Percentiles rank a stretch among this genome's conserved stretches.
Evolutionary conservation across 192 early-diverging fungal species (phyloP).

Genomic region (Ambispora gerdemannii): DNA sequence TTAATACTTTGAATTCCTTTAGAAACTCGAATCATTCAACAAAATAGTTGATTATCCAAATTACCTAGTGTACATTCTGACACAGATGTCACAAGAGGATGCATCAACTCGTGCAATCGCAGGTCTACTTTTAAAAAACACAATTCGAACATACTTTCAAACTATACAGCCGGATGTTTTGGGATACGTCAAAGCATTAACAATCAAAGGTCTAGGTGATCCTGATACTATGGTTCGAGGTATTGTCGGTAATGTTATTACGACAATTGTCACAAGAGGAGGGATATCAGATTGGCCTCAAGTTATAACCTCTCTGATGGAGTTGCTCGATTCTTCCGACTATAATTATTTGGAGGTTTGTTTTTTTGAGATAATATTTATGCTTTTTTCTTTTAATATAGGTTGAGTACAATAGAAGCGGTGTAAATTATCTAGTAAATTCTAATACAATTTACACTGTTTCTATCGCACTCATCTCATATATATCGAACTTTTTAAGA

Average conservation of each 20-base stretch:
- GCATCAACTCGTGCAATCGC: slow-evolving; percentile 75
- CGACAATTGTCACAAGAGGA: slow-evolving; percentile 73
- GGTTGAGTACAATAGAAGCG: too few relatives aligned
- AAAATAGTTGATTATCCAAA: slow-evolving; percentile 83
- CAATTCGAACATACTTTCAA: slow-evolving; percentile 55
- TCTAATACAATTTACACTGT: too few relatives aligned
- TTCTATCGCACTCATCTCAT: too few relatives aligned
- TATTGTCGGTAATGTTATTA: slow-evolving; percentile 85
- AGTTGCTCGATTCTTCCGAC: slow-evolving; percentile 69
- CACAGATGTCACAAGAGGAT: slow-evolving; percentile 64
- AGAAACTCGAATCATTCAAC: slow-evolving; percentile 76
- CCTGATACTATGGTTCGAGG: slow-evolving; percentile 66
- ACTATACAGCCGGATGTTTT: slow-evolving; percentile 57
- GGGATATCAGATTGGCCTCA: slow-evolving; percentile 79
- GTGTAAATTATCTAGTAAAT: too few relatives aligned
- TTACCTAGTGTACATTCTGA: slow-evolving; percentile 87
- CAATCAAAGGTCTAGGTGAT: slow-evolving; percentile 60
- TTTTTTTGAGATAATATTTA: too few relatives aligned
- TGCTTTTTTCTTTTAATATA: too few relatives aligned
- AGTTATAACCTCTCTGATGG: slow-evolving; percentile 72
- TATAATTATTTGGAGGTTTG: slow-evolving; percentile 74
- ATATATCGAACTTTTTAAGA: too few relatives aligned
- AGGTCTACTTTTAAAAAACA: slow-evolving; percentile 80
- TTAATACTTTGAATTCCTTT: slow-evolving; percentile 10
- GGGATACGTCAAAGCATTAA: slow-evolving; percentile 62